A percentile compares a stretch with the other conserved stretches of the same genome.
Evolutionary conservation across 192 early-diverging fungal species (phyloP).

Genomic region (Oehlia diaphana): DNA sequence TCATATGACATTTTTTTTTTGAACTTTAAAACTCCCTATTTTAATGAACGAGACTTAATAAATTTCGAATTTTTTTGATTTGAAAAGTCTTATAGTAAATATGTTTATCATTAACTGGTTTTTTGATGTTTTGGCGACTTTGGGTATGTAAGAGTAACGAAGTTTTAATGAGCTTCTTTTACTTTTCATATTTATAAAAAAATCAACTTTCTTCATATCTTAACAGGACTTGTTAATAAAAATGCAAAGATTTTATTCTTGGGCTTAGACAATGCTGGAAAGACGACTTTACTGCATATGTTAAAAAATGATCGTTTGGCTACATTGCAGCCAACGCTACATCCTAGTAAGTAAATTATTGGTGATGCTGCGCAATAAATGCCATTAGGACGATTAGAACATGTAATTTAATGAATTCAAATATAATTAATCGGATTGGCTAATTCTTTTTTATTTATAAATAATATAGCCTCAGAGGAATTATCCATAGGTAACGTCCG

Average conservation of each 20-base stretch:
- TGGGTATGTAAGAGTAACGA: slow-evolving; percentile 65
- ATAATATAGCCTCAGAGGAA: slow-evolving; percentile 82
- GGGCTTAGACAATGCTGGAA: slow-evolving; percentile 97
- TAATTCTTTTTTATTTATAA: slow-evolving; percentile 11
- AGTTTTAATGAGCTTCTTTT: neutral
- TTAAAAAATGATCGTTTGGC: slow-evolving; percentile 98
- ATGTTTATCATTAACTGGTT: slow-evolving; percentile 99
- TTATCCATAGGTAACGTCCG: slow-evolving; percentile 95
- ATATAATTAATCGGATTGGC: slow-evolving; percentile 1
- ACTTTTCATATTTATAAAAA: neutral
- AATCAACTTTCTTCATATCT: neutral
- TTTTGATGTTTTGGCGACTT: slow-evolving; percentile 84
- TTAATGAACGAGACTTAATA: neutral
- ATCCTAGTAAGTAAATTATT: slow-evolving; percentile 80
- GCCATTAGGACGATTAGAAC: neutral
- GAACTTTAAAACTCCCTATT: neutral
- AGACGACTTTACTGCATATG: slow-evolving; percentile 99
- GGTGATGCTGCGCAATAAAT: neutral
- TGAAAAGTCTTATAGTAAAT: neutral
- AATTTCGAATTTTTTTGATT: neutral
- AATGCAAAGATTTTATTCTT: slow-evolving; percentile 99
- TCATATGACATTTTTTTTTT: neutral
- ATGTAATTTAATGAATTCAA: slow-evolving; percentile 1
- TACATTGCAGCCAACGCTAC: slow-evolving; percentile 91
- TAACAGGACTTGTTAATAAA: slow-evolving; percentile 94